Base-by-base conservation (phyloP, 2,329 filamentous ascomycete genomes). In the Calonectria crousiana region DNA sequence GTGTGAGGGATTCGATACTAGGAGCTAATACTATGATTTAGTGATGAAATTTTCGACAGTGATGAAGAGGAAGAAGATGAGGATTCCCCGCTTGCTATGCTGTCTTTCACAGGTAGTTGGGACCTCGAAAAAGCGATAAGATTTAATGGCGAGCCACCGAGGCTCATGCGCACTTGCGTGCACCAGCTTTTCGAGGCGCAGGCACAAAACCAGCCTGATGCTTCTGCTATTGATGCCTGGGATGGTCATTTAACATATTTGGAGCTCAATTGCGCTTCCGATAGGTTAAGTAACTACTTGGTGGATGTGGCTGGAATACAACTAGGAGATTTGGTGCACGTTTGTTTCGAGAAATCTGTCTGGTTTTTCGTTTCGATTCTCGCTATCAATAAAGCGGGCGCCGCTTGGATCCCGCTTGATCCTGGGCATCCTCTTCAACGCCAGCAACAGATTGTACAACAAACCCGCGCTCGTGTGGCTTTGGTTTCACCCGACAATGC, bases 221-320 rank as follows among this genome's bases (percentile, higher is more conserved):
- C 64, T 64, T 8, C 74, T 60, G 81, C 81, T 0, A 65, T 82
- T 1, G 66, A 53, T 20, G 76, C 82, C 0, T 83, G 81, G 80
- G 81, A 83, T 47, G 79, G 78, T 3, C 26, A 77, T 1, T 66
- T 67, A 30, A 67, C 65, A 30, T 67, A 67, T 53, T 49, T 11
- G 1, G 62, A 78, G 20, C 68, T 80, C 5, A 62, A 76, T 10
- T n/a, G 11, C 2, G 30, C 71, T 13, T 26, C 79, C 2, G 69
- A 34, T 6, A 20, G 14, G 4, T 26, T 80, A 9, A 70, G 72
- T 2, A n/a, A 16, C 16, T 34, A 70, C 11, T 67, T 80, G 9
- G 20, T 72, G 16, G 11, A 64, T 30, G 36, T 44, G 11, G n/a
- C 52, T 6, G 72, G 60, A 26, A 60, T 77, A 16, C 65, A 52